Evolutionary conservation across 2,329 filamentous ascomycete genomes (phyloP), one percentile per base, ranked within the genome.

Genomic region (Acrocalymma vagum): DNA sequence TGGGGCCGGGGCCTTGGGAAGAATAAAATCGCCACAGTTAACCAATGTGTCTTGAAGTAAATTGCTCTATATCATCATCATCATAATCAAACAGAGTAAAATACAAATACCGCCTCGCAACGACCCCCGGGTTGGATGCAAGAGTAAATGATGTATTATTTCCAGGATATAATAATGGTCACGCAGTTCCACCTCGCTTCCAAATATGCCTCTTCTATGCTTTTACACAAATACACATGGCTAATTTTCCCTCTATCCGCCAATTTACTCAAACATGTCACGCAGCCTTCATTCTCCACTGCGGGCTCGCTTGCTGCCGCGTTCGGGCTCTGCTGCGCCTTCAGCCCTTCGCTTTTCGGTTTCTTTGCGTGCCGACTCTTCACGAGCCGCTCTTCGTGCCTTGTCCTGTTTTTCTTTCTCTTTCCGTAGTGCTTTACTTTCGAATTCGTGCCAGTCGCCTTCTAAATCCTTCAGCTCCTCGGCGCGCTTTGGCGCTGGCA

Each of bases 361-460:
- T 6, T 68, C 65, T 34, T 60, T 64, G 40, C 57, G 53, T 5
- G 48, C 42, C 10, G 23, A 38, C 22, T 65, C 64, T 31, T 69
- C 66, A 18, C 65, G 47, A 15, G 63, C 66, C 13, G 51, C 60
- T 26, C 66, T 44, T 37, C 79, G 70, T 13, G 75, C 76, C 48
- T 79, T 78, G 45, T 86, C 82, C 41, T 74, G 72, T 38, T 83
- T 82, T 67, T 94, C 90, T 57, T 91, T 93, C 69, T 96, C 92
- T 56, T 94, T 94, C 21, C 94, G 81, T 17, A 96, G 78, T 11
- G 91, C 92, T 73, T 99, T 99, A 40, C 90, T 95, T 73, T 99
- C 94, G 61, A 97, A 96, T 67, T 99, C 94, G 65, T 99, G 94
- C 94, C 94, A 99, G 60, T 99, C 94, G 15, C 94, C 94, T 58